These are phyloP conservation scores for Digitaria exilis DNA, from an alignment of 202 grass and related monocot species.

Conservation along the genomic window DNA sequence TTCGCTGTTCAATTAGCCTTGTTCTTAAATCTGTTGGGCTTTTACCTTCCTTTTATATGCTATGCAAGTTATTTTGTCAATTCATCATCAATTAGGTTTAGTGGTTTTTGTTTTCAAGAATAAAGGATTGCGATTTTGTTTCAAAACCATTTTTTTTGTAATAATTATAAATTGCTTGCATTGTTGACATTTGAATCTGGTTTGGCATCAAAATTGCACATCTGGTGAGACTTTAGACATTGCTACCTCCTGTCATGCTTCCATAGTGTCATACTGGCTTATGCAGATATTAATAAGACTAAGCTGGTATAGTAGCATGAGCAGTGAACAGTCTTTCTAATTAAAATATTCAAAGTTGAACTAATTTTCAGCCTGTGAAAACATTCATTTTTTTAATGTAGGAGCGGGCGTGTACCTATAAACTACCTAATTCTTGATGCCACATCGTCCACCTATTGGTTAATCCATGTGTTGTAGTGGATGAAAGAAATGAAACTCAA, in stretches of 20 bases:
- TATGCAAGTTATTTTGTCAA: background rate
- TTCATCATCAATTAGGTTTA: constrained; percentile 10
- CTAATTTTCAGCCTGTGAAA: background rate
- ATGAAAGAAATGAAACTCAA: constrained; percentile 6
- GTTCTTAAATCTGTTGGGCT: background rate
- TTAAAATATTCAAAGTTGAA: background rate
- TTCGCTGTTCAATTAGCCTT: background rate
- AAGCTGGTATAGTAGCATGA: constrained; percentile 7
- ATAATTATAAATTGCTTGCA: background rate
- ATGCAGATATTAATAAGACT: background rate
- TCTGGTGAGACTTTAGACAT: background rate
- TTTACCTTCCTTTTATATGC: background rate
- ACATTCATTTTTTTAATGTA: background rate
- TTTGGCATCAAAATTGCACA: background rate
- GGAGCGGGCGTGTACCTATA: background rate
- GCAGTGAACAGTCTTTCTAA: background rate
- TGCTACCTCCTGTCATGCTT: background rate
- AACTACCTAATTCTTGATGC: background rate
- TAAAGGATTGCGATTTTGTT: background rate
- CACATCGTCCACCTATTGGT: background rate
- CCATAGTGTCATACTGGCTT: background rate
- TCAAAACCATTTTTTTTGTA: background rate
- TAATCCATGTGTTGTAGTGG: constrained; percentile 20
- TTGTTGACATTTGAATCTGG: background rate
- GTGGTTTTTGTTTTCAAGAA: background rate